These are phyloP conservation scores for Solanum phureja DNA, from an alignment of 257 asterid species.

Conservation along the genomic window DNA sequence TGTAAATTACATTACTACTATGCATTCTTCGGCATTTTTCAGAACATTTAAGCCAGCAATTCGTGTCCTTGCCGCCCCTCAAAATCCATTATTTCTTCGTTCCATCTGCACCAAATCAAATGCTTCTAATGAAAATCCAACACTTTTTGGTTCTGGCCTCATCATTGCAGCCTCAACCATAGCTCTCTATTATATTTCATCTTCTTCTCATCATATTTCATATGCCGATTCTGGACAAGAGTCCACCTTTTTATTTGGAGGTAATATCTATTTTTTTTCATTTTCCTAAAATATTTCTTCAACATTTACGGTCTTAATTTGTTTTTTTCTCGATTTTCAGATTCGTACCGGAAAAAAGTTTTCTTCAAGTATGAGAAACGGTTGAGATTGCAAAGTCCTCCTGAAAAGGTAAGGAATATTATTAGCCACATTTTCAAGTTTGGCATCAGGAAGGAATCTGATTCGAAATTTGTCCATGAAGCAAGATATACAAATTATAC, in stretches of 20 bases:
- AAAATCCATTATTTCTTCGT: slow-evolving; percentile 7
- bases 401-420: slow-evolving; percentile 57
- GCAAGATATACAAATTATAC: neutral
- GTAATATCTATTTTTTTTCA: slow-evolving; percentile 9
- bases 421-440: neutral
- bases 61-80: slow-evolving; percentile 19
- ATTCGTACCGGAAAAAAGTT: slow-evolving; percentile 65
- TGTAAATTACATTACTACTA: slow-evolving; percentile 10
- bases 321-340: slow-evolving; percentile 26
- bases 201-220: slow-evolving; percentile 12
- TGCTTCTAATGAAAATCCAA: slow-evolving; percentile 6
- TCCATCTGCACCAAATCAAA: slow-evolving; percentile 18
- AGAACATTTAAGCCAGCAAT: slow-evolving; percentile 25
- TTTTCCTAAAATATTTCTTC: neutral
- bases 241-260: slow-evolving; percentile 43
- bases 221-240: slow-evolving; percentile 66
- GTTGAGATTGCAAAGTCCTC: slow-evolving; percentile 68
- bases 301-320: neutral
- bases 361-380: slow-evolving; percentile 98
- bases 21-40: slow-evolving; percentile 49
- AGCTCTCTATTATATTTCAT: slow-evolving; percentile 30
- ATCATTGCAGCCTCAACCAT: slow-evolving; percentile 34
- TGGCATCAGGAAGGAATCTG: neutral
- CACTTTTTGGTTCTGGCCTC: slow-evolving; percentile 31
- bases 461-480: neutral